phyloP scores from a whole-genome alignment of 2,329 filamentous ascomycete genomes.

The Dothideomycetes sp. region DNA sequence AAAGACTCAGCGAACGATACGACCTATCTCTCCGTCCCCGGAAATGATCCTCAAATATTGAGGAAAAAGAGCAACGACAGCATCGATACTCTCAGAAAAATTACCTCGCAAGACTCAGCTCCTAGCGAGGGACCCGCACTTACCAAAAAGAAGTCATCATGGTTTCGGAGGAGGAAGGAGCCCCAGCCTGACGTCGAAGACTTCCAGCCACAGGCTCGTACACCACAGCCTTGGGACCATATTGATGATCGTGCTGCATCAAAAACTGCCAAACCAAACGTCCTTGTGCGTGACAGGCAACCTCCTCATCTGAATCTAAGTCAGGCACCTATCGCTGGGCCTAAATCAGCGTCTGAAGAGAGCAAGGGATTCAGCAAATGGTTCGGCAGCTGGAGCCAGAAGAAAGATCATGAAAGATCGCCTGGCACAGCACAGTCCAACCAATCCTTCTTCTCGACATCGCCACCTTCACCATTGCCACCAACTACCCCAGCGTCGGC shows the following conservation, averaged over 20 bases:
- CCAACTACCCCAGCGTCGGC: slow-evolving; percentile 19
- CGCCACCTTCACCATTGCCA: slow-evolving; percentile 15
- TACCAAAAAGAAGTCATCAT: slow-evolving; percentile 33
- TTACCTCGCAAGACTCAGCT: slow-evolving; percentile 12
- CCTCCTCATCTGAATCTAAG: slow-evolving; percentile 16
- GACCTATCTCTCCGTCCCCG: slow-evolving; percentile 9
- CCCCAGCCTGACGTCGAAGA: slow-evolving; percentile 3
- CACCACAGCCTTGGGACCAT: slow-evolving; percentile 6
- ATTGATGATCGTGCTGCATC: slow-evolving; percentile 5
- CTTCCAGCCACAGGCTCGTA: background rate
- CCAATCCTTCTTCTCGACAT: slow-evolving; percentile 1
- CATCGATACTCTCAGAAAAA: slow-evolving; percentile 12
- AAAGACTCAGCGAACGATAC: slow-evolving; percentile 6
- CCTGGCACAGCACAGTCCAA: background rate
- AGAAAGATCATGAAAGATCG: background rate
- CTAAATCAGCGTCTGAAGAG: slow-evolving; percentile 17
- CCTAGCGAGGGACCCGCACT: background rate
- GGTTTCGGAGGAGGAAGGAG: slow-evolving; percentile 25
- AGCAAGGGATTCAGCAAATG: too few relatives aligned
- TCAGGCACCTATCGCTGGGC: slow-evolving; percentile 5
- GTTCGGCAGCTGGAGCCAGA: slow-evolving; percentile 39
- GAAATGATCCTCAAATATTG: slow-evolving; percentile 6
- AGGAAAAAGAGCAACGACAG: slow-evolving; percentile 11
- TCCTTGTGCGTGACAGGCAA: slow-evolving; percentile 20
- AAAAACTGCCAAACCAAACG: slow-evolving; percentile 13